Evolutionary conservation across 2,329 filamentous ascomycete genomes (phyloP), one percentile per base, ranked within the genome.

Genomic region (Botrytis paeoniae): DNA sequence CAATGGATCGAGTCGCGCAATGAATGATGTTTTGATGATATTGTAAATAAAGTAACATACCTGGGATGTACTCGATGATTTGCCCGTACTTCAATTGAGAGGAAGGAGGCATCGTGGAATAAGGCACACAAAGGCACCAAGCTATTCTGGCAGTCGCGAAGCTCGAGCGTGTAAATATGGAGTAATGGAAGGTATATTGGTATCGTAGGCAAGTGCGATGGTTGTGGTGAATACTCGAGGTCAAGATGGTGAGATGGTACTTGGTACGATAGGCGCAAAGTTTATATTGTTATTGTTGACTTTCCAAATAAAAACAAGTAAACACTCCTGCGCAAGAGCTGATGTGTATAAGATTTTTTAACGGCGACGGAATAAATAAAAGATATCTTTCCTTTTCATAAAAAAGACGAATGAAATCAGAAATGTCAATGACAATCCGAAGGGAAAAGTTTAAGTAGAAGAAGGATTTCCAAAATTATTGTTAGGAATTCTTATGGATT

Each of bases 1-100:
- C 71, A 75, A 73, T 74, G 73, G 64, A 59, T 72, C 48, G 75
- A 72, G 63, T 69, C 70, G 72, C 41, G 60, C 39, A 1, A 66
- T 57, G 73, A 70, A 59, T 66, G 25, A 73, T 64, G 62, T 73
- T 70, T 65, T 48, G 63, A 74, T 60, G n/a, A 61, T 60, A 60
- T 48, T 37, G 48, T 39, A 48, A 22, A 57, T 29, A 39, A 16
- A 48, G 48, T 48, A 62, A 73, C 89, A 80, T 87, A 97, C 94
- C 93, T 86, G 94, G 93, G 80, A 98, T 97, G 83, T 97, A 98
- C 86, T 98, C 95, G 81, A 98, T 95, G 79, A 97, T 90, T 85
- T 97, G 93, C 75, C 93, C 94, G 85, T 93, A 89, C 68, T 83
- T 86, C 61, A 85, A 83, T 78, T 81, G 83, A 78, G 82, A 83